phyloP scores from a whole-genome alignment of 805 yeast species.

The Komagataella populi region DNA sequence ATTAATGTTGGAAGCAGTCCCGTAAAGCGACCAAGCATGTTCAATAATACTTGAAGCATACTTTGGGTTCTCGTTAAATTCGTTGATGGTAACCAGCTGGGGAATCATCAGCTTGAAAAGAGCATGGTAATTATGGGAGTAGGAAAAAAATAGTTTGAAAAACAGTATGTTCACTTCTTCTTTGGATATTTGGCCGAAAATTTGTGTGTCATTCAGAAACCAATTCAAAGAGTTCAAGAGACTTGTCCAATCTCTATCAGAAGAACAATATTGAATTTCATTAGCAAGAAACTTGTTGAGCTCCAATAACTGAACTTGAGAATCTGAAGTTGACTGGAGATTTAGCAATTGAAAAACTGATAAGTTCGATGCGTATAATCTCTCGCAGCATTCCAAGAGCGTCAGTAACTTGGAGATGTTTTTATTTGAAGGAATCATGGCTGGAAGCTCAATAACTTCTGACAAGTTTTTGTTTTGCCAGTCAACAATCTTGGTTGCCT shows the following conservation, averaged over 20 bases:
- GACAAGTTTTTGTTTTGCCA: background rate
- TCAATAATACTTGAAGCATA: constrained; percentile 6
- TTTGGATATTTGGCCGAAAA: constrained; percentile 12
- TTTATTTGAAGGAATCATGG: background rate
- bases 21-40: constrained; percentile 14
- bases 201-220: constrained; percentile 11
- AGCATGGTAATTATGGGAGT: constrained; percentile 6
- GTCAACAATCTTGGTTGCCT: background rate
- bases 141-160: background rate
- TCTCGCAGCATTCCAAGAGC: background rate
- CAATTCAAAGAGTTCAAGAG: constrained; percentile 15
- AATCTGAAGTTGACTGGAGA: background rate
- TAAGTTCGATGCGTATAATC: background rate
- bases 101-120: constrained; percentile 1
- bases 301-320: constrained; percentile 11
- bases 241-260: constrained; percentile 10
- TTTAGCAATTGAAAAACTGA: background rate
- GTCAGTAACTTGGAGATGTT: background rate
- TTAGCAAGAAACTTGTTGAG: constrained; percentile 12
- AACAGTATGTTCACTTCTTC: constrained; percentile 8
- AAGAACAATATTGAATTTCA: constrained; percentile 7
- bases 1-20: constrained; percentile 11
- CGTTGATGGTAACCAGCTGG: background rate
- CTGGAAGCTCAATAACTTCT: background rate
- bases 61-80: constrained; percentile 2